Evolutionary conservation across 2,329 filamentous ascomycete species (phyloP).

Genomic region (Phyllosticta paracitricarpa): DNA sequence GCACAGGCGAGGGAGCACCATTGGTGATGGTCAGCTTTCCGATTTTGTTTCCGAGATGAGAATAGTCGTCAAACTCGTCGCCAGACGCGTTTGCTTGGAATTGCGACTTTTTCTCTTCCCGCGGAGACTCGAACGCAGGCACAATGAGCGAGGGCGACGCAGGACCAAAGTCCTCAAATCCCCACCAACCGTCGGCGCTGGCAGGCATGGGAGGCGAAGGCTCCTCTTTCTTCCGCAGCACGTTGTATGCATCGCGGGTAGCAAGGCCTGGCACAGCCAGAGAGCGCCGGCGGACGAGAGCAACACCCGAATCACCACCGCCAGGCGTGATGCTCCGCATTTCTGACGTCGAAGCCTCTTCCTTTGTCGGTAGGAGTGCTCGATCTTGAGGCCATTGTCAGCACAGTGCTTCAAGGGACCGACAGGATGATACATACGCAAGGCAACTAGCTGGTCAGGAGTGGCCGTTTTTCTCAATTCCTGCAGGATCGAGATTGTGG

Average conservation of each 20-base stretch:
- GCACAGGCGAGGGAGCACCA: conserved; percentile 36
- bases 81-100: conserved; percentile 29
- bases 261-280: conserved; percentile 31
- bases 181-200: conserved; percentile 24
- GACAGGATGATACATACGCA: conserved; percentile 20
- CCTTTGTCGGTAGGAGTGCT: conserved; percentile 11
- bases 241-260: conserved; percentile 23
- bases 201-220: conserved; percentile 19
- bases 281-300: conserved; percentile 28
- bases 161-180: conserved; percentile 15
- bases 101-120: conserved; percentile 18
- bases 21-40: conserved; percentile 39
- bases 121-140: conserved; percentile 16
- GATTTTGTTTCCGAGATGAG: conserved; percentile 31
- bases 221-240: conserved; percentile 24
- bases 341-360: conserved; percentile 10
- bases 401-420: background rate
- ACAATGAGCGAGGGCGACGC: conserved; percentile 17
- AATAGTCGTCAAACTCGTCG: conserved; percentile 28
- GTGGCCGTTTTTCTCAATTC: conserved; percentile 39
- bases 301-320: conserved; percentile 17
- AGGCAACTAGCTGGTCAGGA: conserved; percentile 38
- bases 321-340: conserved; percentile 17
- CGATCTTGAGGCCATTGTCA: conserved; percentile 7
- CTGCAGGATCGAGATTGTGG: conserved; percentile 36